These are phyloP conservation scores for Ascochyta viciae-villosae DNA, from an alignment of 2,329 filamentous ascomycete species.

Conservation along the genomic window DNA sequence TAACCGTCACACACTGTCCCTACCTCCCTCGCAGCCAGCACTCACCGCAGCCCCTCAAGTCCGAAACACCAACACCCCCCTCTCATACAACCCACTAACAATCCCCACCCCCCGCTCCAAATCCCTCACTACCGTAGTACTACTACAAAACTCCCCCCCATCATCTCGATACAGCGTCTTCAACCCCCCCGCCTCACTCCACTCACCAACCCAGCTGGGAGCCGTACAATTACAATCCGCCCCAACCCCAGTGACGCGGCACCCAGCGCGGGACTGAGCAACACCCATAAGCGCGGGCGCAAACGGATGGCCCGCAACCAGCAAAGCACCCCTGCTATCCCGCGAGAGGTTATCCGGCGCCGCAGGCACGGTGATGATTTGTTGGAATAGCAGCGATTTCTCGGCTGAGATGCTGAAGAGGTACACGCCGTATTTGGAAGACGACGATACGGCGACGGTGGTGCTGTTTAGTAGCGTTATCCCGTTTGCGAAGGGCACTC, in stretches of 20 bases:
- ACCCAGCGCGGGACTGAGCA: not conserved
- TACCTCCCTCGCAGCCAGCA: too few relatives aligned
- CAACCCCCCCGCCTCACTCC: conserved; percentile 46
- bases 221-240: conserved; percentile 36
- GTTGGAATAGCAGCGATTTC: conserved; percentile 18
- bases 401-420: conserved; percentile 40
- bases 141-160: conserved; percentile 47
- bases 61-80: conserved; percentile 49
- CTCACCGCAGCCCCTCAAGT: not conserved
- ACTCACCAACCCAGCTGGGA: conserved; percentile 50
- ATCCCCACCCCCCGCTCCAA: conserved; percentile 43
- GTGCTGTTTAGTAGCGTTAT: conserved; percentile 47
- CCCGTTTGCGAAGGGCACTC: conserved; percentile 53
- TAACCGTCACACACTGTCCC: too few relatives aligned
- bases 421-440: conserved; percentile 41
- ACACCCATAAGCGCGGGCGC: conserved; percentile 39
- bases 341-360: conserved; percentile 52
- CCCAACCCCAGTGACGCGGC: conserved; percentile 5
- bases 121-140: conserved; percentile 50
- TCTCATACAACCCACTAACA: conserved; percentile 51
- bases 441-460: conserved; percentile 50
- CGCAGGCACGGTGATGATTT: conserved; percentile 36
- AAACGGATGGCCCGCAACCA: conserved; percentile 53
- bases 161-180: conserved; percentile 44
- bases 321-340: conserved; percentile 46